A percentile compares a stretch with the other conserved stretches of the same genome.
Evolutionary conservation across 139 green algal species (phyloP).

Genomic region (Haematococcus lacustris): DNA sequence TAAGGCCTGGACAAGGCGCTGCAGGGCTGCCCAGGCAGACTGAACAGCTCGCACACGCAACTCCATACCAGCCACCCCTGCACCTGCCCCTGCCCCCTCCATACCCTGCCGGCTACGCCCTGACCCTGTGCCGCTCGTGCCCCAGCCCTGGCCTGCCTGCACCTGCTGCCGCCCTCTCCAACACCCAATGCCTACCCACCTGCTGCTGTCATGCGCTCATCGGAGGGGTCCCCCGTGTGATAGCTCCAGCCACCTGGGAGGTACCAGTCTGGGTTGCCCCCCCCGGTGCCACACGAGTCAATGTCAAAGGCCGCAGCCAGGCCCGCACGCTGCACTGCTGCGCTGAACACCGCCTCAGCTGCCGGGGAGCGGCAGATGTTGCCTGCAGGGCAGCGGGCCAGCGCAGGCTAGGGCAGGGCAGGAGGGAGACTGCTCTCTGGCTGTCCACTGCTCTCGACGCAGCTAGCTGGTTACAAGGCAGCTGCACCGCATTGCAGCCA

Average conservation of each 20-base stretch:
- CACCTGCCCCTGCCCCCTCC: too few species aligned
- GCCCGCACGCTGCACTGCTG: conserved; percentile 59
- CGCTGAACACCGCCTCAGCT: conserved; percentile 85
- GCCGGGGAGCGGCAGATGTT: conserved; percentile 95
- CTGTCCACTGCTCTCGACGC: too few species aligned
- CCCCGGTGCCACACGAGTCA: conserved; percentile 89
- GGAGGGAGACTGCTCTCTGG: too few species aligned
- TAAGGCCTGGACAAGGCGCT: too few species aligned
- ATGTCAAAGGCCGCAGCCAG: conserved; percentile 71
- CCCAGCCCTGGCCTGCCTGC: neutral
- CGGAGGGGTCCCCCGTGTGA: conserved; percentile 77
- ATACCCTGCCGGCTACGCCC: too few species aligned
- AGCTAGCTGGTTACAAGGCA: too few species aligned
- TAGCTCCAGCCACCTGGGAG: conserved; percentile 63
- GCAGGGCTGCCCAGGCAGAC: too few species aligned
- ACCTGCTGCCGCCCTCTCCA: neutral
- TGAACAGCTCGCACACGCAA: too few species aligned
- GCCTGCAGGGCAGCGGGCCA: conserved; percentile 25
- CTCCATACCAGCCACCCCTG: too few species aligned
- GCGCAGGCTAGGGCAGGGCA: neutral
- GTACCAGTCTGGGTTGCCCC: conserved; percentile 47
- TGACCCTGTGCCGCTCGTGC: neutral
- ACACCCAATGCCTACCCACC: conserved; percentile 17
- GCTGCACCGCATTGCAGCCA: too few species aligned
- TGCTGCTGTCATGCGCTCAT: conserved; percentile 73